Evolutionary conservation across 2,329 filamentous ascomycete species (phyloP).

Genomic region (Fusarium piperis): DNA sequence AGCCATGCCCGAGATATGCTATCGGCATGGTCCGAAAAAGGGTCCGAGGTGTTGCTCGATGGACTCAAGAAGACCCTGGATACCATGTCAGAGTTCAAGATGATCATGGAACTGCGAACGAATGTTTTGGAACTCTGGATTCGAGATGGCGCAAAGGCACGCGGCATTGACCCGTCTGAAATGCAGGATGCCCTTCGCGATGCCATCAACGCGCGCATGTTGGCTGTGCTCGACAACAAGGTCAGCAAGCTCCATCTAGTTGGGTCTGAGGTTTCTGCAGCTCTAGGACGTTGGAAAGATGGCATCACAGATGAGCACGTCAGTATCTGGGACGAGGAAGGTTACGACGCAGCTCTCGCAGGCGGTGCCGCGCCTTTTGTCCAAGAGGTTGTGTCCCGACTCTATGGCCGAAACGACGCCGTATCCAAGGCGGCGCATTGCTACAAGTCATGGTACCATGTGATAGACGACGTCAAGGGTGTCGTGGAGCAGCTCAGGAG

Average conservation of each 20-base stretch:
- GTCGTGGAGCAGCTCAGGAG: constrained; percentile 72
- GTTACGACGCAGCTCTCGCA: constrained; percentile 72
- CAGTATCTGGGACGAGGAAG: constrained; percentile 73
- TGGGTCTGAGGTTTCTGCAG: constrained; percentile 69
- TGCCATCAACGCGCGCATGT: constrained; percentile 74
- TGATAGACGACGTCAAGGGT: constrained; percentile 72
- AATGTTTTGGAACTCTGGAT: constrained; percentile 81
- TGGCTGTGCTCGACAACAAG: constrained; percentile 69
- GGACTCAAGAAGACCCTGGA: constrained; percentile 70
- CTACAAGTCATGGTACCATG: constrained; percentile 78
- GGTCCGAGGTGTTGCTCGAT: constrained; percentile 67
- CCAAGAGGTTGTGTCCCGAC: constrained; percentile 71
- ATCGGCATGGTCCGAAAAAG: constrained; percentile 69
- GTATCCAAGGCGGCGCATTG: constrained; percentile 69
- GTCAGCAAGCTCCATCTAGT: constrained; percentile 72
- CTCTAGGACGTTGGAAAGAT: constrained; percentile 68
- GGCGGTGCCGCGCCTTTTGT: constrained; percentile 75
- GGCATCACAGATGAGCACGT: constrained; percentile 60
- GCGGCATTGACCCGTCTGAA: constrained; percentile 73
- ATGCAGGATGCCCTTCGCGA: constrained; percentile 75
- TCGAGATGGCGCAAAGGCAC: constrained; percentile 69
- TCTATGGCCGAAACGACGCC: constrained; percentile 76
- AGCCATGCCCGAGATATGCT: constrained; percentile 69
- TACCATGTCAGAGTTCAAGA: constrained; percentile 71
- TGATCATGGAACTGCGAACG: constrained; percentile 75